Conservation (phyloP, 2,329 filamentous ascomycete species). For the Xylariales sp. region DNA sequence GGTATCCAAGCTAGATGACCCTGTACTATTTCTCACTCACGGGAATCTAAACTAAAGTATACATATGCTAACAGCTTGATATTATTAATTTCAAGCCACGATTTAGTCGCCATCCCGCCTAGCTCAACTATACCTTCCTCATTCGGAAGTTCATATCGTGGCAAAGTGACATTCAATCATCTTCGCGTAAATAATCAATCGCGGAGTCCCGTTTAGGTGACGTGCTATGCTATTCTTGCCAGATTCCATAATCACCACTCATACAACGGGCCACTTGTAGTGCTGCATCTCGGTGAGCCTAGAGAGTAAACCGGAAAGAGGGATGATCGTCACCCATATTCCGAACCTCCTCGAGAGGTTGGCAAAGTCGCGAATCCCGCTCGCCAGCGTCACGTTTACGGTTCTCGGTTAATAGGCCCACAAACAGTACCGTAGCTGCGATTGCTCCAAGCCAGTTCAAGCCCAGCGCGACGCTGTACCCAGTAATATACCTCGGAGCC, state of each 20-base stretch:
- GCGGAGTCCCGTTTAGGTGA: too few relatives aligned
- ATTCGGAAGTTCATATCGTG: neutral
- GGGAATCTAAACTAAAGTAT: neutral
- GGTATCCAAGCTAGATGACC: neutral
- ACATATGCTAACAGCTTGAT: neutral
- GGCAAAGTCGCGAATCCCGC: constrained; percentile 56
- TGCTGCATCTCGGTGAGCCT: neutral
- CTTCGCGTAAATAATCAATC: too few relatives aligned
- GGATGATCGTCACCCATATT: constrained; percentile 66
- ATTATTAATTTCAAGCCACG: neutral
- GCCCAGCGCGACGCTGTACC: constrained; percentile 51
- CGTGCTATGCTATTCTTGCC: too few relatives aligned
- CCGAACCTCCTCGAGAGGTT: constrained; percentile 53
- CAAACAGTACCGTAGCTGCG: constrained; percentile 53
- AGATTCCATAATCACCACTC: neutral
- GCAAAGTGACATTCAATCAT: neutral
- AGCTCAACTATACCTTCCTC: neutral
- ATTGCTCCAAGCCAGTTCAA: constrained; percentile 51
- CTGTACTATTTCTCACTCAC: neutral
- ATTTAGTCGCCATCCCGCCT: neutral
- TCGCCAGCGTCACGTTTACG: constrained; percentile 58
- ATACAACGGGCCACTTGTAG: neutral
- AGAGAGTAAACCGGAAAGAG: constrained; percentile 56
- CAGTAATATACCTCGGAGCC: constrained; percentile 52
- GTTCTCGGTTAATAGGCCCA: constrained; percentile 58